A percentile compares a stretch with the other conserved stretches of the same genome.
Conservation (phyloP, 176 grass and related monocot genomes). For the Eremochloa ophiuroides region DNA sequence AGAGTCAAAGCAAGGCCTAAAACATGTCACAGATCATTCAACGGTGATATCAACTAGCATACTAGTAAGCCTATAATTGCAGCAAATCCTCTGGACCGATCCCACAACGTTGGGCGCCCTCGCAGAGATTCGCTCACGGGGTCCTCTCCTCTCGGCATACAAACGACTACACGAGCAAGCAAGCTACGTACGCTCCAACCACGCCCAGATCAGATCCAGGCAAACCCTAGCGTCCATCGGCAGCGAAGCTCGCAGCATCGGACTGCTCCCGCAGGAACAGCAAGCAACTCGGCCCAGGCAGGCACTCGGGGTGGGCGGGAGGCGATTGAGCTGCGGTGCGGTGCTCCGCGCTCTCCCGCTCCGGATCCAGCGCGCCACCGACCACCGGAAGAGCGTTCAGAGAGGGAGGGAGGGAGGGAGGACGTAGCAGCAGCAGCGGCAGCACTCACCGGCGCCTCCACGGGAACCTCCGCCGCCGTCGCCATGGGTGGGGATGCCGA, state of each 20-base stretch:
- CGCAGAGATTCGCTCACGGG: no score
- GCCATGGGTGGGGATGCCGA: constrained; percentile 5
- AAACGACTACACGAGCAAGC: background rate
- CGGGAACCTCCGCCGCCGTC: constrained; percentile 19
- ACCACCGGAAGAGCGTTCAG: background rate
- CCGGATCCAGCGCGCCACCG: constrained; percentile 22
- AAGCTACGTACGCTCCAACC: background rate
- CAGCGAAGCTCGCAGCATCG: background rate
- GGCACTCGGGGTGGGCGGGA: background rate
- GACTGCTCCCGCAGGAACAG: background rate
- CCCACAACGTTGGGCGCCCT: background rate
- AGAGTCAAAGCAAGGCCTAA: background rate
- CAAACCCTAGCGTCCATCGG: constrained; percentile 16
- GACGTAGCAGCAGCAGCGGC: background rate
- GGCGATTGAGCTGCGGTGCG: no score
- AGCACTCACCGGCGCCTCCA: constrained; percentile 25
- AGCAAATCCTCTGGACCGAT: background rate
- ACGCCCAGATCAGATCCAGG: background rate
- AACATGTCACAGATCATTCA: background rate
- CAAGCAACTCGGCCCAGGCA: background rate
- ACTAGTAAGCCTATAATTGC: background rate
- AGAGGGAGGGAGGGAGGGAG: background rate
- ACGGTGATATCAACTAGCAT: background rate
- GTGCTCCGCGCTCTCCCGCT: no score
- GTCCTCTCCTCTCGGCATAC: no score